A percentile compares a stretch with the other conserved stretches of the same genome.
phyloP scores from a whole-genome alignment of 352 stramenopile genomes.

The Salisapilia sapeloensis region DNA sequence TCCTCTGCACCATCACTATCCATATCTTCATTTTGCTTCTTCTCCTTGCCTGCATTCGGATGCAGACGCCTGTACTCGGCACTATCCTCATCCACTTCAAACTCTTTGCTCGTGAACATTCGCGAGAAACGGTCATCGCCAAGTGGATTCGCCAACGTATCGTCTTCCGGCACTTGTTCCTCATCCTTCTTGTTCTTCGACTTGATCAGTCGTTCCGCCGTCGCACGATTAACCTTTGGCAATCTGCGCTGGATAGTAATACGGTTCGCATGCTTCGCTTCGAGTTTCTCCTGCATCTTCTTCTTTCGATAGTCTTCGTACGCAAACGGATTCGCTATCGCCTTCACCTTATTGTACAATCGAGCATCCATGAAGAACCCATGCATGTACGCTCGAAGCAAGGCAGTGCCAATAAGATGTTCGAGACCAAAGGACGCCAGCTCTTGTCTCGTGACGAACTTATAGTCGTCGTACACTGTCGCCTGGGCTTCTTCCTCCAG shows the following conservation, averaged over 20 bases:
- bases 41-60: slow-evolving; percentile 74
- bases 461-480: slow-evolving; percentile 98
- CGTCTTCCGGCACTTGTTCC: slow-evolving; percentile 6
- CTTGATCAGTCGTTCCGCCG: slow-evolving; percentile 73
- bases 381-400: slow-evolving; percentile 99
- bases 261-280: slow-evolving; percentile 77
- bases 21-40: slow-evolving; percentile 77
- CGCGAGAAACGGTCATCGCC: slow-evolving; percentile 94
- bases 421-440: slow-evolving; percentile 93
- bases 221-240: slow-evolving; percentile 82
- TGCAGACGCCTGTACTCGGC: slow-evolving; percentile 94
- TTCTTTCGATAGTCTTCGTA: slow-evolving; percentile 97
- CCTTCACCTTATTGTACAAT: slow-evolving; percentile 93
- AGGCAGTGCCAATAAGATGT: slow-evolving; percentile 93
- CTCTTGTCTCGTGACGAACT: slow-evolving; percentile 94
- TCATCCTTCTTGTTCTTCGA: slow-evolving; percentile 42
- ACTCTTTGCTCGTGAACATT: slow-evolving; percentile 96
- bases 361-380: slow-evolving; percentile 99
- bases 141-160: slow-evolving; percentile 61
- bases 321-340: slow-evolving; percentile 93
- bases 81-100: slow-evolving; percentile 94
- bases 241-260: slow-evolving; percentile 81
- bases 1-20: slow-evolving; percentile 80
- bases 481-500: slow-evolving; percentile 91
- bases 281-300: slow-evolving; percentile 88